A percentile compares a stretch with the other conserved stretches of the same genome.
Conservation (phyloP, 805 yeast genomes). For the Sungouiozyma ichnusensis region DNA sequence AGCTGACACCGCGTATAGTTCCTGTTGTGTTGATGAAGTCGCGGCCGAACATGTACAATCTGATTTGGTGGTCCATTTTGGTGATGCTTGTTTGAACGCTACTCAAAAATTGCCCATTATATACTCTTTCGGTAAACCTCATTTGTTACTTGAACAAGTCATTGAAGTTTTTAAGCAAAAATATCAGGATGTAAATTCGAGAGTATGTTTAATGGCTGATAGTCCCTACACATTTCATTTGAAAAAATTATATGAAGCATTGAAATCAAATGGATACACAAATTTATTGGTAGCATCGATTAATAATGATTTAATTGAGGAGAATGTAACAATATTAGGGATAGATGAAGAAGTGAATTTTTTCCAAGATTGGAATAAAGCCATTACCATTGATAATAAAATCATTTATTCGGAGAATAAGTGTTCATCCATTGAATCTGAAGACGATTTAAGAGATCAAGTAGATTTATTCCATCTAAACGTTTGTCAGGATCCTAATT, state of each 20-base stretch:
- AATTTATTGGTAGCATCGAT: constrained; percentile 34
- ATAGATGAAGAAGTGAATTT: constrained; percentile 12
- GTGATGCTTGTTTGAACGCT: constrained; percentile 86
- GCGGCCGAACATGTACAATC: constrained; percentile 90
- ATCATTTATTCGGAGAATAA: constrained; percentile 16
- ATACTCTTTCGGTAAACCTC: constrained; percentile 69
- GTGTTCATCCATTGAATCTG: constrained; percentile 6
- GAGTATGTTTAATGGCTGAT: constrained; percentile 62
- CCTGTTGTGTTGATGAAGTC: constrained; percentile 94
- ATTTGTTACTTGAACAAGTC: constrained; percentile 35
- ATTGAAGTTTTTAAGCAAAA: constrained; percentile 32
- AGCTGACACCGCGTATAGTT: constrained; percentile 91
- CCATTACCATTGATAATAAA: constrained; percentile 28
- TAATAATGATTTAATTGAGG: constrained; percentile 22
- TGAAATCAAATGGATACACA: constrained; percentile 25
- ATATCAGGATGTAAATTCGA: constrained; percentile 33
- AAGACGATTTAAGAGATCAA: constrained; percentile 29
- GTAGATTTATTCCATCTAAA: constrained; percentile 62
- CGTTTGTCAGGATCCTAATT: constrained; percentile 65
- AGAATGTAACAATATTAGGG: constrained; percentile 35
- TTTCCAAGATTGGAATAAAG: constrained; percentile 4
- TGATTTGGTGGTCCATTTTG: constrained; percentile 83
- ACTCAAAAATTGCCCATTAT: constrained; percentile 63
- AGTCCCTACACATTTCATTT: constrained; percentile 50
- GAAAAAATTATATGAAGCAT: constrained; percentile 27